Conservation (phyloP, 2,329 filamentous ascomycete species). For the Diaporthe capsici region DNA sequence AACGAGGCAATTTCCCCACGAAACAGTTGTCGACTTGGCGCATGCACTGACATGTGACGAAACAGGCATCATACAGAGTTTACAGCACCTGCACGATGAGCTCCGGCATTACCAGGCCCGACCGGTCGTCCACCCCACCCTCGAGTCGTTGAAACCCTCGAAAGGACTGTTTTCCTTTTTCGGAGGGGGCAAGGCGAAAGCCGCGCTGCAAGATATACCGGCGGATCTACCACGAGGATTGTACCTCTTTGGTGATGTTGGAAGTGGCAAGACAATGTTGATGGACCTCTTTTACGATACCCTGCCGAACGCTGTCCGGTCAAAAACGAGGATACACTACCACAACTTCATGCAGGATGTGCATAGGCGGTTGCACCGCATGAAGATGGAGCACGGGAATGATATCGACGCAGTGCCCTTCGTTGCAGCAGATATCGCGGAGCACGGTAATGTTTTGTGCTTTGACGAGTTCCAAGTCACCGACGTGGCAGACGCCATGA, state of each 20-base stretch:
- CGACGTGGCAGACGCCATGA: constrained; percentile 99
- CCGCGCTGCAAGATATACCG: constrained; percentile 70
- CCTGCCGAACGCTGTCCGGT: constrained; percentile 81
- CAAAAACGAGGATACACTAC: constrained; percentile 96
- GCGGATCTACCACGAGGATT: constrained; percentile 86
- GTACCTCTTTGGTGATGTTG: constrained; percentile 97
- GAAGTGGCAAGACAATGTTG: constrained; percentile 98
- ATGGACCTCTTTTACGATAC: constrained; percentile 99
- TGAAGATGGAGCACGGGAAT: constrained; percentile 90
- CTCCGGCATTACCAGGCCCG: constrained; percentile 81
- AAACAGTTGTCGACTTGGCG: constrained; percentile 1
- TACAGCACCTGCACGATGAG: constrained; percentile 91
- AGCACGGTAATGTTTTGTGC: constrained; percentile 87
- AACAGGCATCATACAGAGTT: constrained; percentile 85
- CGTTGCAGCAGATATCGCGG: constrained; percentile 93
- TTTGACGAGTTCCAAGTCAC: constrained; percentile 99
- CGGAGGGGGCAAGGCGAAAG: constrained; percentile 66
- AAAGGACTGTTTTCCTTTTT: constrained; percentile 72
- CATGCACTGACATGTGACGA: constrained; percentile 40
- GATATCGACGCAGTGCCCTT: constrained; percentile 93
- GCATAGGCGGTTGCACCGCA: constrained; percentile 88
- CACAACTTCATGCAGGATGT: constrained; percentile 99
- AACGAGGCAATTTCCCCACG: constrained; percentile 74
- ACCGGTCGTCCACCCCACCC: constrained; percentile 80
- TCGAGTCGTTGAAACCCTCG: constrained; percentile 76